A percentile compares a stretch with the other conserved stretches of the same genome.
Evolutionary conservation across 2,329 filamentous ascomycete genomes (phyloP).

Genomic region (Trichoderma sp.): DNA sequence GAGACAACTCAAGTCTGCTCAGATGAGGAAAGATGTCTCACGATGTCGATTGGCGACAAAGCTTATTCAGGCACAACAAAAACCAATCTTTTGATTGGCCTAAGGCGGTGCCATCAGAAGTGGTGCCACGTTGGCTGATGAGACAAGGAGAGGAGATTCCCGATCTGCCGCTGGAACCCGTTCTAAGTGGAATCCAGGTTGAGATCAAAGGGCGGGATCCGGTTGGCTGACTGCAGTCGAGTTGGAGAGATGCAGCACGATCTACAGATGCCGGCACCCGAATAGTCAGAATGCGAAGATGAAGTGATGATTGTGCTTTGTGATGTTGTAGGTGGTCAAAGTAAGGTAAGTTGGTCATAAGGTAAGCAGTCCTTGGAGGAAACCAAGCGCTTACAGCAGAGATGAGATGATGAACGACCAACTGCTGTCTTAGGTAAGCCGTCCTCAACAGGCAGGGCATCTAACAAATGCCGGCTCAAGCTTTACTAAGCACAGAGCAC

Average conservation of each 20-base stretch:
- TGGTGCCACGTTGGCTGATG: constrained; percentile 22
- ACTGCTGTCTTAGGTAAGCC: too few species aligned
- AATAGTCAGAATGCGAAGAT: neutral
- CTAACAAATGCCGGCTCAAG: too few species aligned
- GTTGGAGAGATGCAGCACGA: constrained; percentile 2
- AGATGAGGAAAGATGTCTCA: neutral
- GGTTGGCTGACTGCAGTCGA: constrained; percentile 8
- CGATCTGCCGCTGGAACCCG: neutral
- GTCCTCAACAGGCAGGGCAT: too few species aligned
- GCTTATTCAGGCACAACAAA: neutral
- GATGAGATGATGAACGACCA: too few species aligned
- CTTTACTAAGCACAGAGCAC: too few species aligned
- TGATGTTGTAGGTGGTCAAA: too few species aligned
- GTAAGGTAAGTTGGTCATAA: too few species aligned
- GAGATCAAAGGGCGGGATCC: constrained; percentile 9
- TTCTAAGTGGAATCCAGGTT: constrained; percentile 7
- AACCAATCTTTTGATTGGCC: neutral
- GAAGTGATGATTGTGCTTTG: too few species aligned
- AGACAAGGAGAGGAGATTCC: constrained; percentile 15
- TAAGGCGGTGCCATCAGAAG: constrained; percentile 9
- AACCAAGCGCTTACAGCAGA: too few species aligned
- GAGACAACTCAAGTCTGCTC: constrained; percentile 6
- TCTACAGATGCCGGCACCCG: neutral
- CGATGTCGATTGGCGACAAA: constrained; percentile 19
- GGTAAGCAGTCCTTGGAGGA: too few species aligned